Evolutionary conservation across 768 basidiomycete genomes (phyloP), one percentile per base, ranked within the genome.

Genomic region (Rhizopogon roseolus): DNA sequence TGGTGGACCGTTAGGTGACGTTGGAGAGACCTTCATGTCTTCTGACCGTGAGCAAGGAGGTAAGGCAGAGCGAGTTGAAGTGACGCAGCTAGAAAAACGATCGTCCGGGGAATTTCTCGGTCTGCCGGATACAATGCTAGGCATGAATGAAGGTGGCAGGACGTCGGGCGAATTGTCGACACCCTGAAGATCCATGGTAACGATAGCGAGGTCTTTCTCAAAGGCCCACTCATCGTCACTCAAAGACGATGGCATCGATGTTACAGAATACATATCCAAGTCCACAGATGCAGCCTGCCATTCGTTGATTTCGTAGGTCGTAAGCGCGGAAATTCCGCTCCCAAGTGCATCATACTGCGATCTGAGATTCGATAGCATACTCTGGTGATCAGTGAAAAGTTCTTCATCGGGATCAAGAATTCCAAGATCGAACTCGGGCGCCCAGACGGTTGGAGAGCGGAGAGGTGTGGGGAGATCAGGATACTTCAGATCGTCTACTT

Each of bases 401-500:
- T 59, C 55, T 3, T 49, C 36, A 9, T 50, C 11, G 50, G 14
- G 9, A n/a, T 52, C 54, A n/a, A 28, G 14, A 16, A 48, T 34
- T 13, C n/a, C 29, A 29, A 44, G 38, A 19, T 66, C 63, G 37
- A 68, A 66, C 29, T 54, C 56, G 2, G 74, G 72, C 5, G 64
- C 67, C 57, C 68, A 67, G 19, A 62, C 51, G 6, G 65, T 59
- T 0, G 71, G 64, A 4, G 74, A 72, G 13, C 69, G 64, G 62
- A 77, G 77, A 6, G 76, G 71, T 14, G 70, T 73, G 6, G 75
- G 76, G 13, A 77, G 72, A 49, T 69, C 70, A 19, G 76, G 75
- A 52, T 77, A 77, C 6, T 65, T 56, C 56, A 60, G 14, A 14
- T 55, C 54, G 44, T 62, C 54, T 41, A 60, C 57, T 16, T 42